Percentiles rank a stretch among this genome's conserved stretches.
Evolutionary conservation across 1,139 yeast species (phyloP).

Genomic region (Lizanozyma gosingica): DNA sequence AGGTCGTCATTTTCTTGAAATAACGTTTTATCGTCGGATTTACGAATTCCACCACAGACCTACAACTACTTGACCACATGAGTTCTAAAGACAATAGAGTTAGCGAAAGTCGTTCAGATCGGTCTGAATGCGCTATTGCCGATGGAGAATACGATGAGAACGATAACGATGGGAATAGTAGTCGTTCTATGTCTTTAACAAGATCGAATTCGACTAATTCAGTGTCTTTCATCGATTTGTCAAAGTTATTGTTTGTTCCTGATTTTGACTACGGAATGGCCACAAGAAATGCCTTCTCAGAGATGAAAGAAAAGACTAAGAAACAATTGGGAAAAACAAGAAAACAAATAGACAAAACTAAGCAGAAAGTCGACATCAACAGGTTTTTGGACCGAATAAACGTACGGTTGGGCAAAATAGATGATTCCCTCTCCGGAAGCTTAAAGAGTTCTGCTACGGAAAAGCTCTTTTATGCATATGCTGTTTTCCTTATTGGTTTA

Average conservation of each 20-base stretch:
- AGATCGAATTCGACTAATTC: constrained; percentile 28
- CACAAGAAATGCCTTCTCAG: constrained; percentile 26
- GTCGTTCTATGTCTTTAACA: background rate
- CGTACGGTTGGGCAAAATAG: constrained; percentile 43
- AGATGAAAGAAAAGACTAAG: constrained; percentile 29
- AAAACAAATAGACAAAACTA: background rate
- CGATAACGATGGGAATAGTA: background rate
- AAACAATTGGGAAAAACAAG: constrained; percentile 17
- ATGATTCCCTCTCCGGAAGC: constrained; percentile 42
- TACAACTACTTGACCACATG: background rate
- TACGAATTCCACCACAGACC: too few species aligned
- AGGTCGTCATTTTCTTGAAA: too few species aligned
- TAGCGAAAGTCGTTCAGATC: background rate
- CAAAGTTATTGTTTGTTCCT: constrained; percentile 27
- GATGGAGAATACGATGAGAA: background rate
- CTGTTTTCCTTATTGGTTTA: constrained; percentile 59
- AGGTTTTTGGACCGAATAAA: background rate
- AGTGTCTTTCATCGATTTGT: constrained; percentile 28
- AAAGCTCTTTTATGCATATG: constrained; percentile 70
- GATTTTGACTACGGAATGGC: constrained; percentile 38
- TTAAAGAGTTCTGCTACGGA: constrained; percentile 59
- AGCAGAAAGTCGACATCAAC: background rate
- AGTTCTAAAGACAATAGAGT: background rate
- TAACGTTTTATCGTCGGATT: too few species aligned
- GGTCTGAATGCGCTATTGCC: background rate